A percentile compares a stretch with the other conserved stretches of the same genome.
Evolutionary conservation across 1,284 basidiomycete species (phyloP).

Genomic region (Wolfiporia cocos): DNA sequence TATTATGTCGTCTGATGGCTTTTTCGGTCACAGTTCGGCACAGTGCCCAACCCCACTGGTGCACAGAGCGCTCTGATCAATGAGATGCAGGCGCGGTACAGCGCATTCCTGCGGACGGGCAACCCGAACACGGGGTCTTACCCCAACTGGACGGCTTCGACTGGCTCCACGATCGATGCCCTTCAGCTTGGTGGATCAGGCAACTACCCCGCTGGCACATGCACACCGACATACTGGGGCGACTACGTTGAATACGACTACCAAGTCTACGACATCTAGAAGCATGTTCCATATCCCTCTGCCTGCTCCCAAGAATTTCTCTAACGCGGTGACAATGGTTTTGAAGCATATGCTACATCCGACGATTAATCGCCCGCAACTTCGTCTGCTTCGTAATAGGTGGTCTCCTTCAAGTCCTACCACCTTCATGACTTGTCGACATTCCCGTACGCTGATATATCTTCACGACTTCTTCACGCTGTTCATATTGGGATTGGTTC

Average conservation of each 20-base stretch:
- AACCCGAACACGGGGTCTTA: conserved; percentile 46
- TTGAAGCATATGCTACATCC: conserved; percentile 5
- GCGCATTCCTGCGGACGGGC: conserved; percentile 54
- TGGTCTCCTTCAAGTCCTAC: no score
- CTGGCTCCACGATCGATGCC: conserved; percentile 42
- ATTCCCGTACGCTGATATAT: no score
- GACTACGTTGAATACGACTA: conserved; percentile 59
- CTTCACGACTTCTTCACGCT: no score
- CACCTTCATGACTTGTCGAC: no score
- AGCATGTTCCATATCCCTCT: not conserved
- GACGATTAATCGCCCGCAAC: conserved; percentile 5
- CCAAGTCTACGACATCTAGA: conserved; percentile 50
- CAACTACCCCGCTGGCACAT: conserved; percentile 46
- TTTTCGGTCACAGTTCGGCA: conserved; percentile 49
- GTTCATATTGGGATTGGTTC: no score
- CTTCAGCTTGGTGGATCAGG: conserved; percentile 52
- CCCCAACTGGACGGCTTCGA: conserved; percentile 46
- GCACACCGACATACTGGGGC: conserved; percentile 63
- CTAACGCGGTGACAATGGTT: not conserved
- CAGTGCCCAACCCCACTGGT: conserved; percentile 46
- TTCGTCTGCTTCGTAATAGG: conserved; percentile 3
- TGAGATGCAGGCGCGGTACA: conserved; percentile 67
- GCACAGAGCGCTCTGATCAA: conserved; percentile 50
- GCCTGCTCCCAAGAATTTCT: not conserved
- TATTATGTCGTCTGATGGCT: not conserved